Conservation (phyloP, 2,329 filamentous ascomycete species). For the Fusarium redolens region DNA sequence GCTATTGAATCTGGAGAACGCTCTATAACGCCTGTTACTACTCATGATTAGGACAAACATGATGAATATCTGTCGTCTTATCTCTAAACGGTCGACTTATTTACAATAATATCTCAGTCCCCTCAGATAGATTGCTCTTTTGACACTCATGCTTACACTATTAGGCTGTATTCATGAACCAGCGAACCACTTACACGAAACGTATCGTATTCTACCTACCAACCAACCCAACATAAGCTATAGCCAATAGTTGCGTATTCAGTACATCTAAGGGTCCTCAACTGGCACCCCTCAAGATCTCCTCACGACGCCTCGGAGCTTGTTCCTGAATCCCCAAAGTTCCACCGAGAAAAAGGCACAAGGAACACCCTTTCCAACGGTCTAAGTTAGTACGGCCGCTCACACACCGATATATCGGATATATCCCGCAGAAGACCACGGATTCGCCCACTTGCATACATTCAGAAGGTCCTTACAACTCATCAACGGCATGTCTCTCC, state of each 20-base stretch:
- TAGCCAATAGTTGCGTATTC: background rate
- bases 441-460: constrained; percentile 21
- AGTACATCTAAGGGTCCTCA: constrained; percentile 2
- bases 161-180: background rate
- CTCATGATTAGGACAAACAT: background rate
- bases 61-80: background rate
- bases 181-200: constrained; percentile 5
- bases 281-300: constrained; percentile 7
- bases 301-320: background rate
- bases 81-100: background rate
- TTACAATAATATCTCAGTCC: background rate
- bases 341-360: constrained; percentile 6
- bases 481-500: background rate
- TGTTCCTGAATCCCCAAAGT: constrained; percentile 26
- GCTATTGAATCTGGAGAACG: background rate
- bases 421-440: constrained; percentile 21
- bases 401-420: constrained; percentile 16
- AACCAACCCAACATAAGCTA: background rate
- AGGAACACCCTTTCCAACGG: constrained; percentile 15
- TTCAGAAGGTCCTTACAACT: background rate
- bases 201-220: background rate
- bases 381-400: background rate
- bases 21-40: background rate
- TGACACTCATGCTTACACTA: background rate
- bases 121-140: background rate